Percentiles rank a stretch among this genome's conserved stretches.
Conservation (phyloP, 2,329 filamentous ascomycete species). For the Phialophora tarda region DNA sequence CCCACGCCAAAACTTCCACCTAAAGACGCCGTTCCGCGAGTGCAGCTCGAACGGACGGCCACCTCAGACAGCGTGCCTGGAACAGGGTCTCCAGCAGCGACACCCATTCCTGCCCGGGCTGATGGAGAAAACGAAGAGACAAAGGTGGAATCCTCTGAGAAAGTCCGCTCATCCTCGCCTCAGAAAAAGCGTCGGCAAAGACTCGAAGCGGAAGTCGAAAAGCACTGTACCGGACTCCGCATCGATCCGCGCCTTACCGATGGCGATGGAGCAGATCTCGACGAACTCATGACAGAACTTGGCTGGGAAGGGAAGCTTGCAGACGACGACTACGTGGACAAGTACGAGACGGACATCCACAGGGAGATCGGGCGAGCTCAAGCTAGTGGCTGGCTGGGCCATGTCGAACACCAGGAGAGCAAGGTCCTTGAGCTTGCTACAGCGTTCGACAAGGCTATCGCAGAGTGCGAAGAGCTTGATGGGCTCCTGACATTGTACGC, state of each 20-base stretch:
- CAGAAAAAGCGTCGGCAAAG: slow-evolving; percentile 65
- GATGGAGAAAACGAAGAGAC: slow-evolving; percentile 41
- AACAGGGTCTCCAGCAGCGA: slow-evolving; percentile 21
- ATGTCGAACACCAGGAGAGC: slow-evolving; percentile 84
- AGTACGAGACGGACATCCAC: slow-evolving; percentile 80
- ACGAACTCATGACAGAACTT: slow-evolving; percentile 81
- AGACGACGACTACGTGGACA: slow-evolving; percentile 75
- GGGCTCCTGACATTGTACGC: slow-evolving; percentile 92
- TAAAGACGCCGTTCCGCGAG: slow-evolving; percentile 44
- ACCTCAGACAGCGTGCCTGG: slow-evolving; percentile 42
- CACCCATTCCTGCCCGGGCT: slow-evolving; percentile 30
- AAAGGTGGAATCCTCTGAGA: slow-evolving; percentile 47
- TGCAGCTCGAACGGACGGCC: slow-evolving; percentile 48
- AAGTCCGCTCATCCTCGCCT: slow-evolving; percentile 43
- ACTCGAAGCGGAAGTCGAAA: slow-evolving; percentile 74
- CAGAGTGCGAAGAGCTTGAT: slow-evolving; percentile 94
- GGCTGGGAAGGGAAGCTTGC: slow-evolving; percentile 84
- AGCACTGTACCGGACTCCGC: slow-evolving; percentile 77
- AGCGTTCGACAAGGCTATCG: slow-evolving; percentile 86
- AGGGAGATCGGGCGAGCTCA: slow-evolving; percentile 89
- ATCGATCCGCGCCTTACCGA: slow-evolving; percentile 79
- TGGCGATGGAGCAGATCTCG: slow-evolving; percentile 77
- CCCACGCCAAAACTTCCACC: slow-evolving; percentile 40
- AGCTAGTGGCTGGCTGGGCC: slow-evolving; percentile 87
- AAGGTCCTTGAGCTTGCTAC: slow-evolving; percentile 83